Conservation (phyloP, 345 rosid species). For the Rubroshorea leprosula region DNA sequence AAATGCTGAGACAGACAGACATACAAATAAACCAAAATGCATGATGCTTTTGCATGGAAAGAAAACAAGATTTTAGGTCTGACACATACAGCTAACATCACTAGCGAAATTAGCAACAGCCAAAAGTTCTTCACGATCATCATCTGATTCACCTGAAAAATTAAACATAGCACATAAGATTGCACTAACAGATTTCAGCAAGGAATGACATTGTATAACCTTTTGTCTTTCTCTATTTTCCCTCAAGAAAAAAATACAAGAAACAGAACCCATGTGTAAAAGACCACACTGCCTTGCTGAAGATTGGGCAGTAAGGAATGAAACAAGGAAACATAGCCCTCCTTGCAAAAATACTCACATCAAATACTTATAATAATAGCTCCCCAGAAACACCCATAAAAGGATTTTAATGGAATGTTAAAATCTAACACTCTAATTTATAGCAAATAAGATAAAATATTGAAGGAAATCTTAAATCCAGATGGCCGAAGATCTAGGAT, state of each 20-base stretch:
- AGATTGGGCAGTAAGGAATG: not conserved
- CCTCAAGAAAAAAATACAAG: not conserved
- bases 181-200: constrained; percentile 11
- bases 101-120: constrained; percentile 44
- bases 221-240: not conserved
- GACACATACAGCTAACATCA: constrained; percentile 40
- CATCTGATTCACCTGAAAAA: constrained; percentile 42
- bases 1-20: not conserved
- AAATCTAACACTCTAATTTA: not conserved
- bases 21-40: not conserved
- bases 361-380: too few relatives aligned
- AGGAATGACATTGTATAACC: not conserved
- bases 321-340: not conserved
- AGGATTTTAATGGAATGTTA: too few relatives aligned
- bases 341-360: not conserved
- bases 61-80: constrained; percentile 3
- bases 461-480: not conserved
- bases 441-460: not conserved
- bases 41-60: not conserved
- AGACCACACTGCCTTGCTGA: not conserved
- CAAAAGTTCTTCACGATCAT: constrained; percentile 49
- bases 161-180: constrained; percentile 7
- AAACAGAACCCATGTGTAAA: not conserved
- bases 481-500: not conserved
- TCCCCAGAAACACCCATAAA: too few relatives aligned